Evolutionary conservation across 2,329 filamentous ascomycete species (phyloP), one percentile per base, ranked within the genome.

Genomic region (Colletotrichum falcatum): DNA sequence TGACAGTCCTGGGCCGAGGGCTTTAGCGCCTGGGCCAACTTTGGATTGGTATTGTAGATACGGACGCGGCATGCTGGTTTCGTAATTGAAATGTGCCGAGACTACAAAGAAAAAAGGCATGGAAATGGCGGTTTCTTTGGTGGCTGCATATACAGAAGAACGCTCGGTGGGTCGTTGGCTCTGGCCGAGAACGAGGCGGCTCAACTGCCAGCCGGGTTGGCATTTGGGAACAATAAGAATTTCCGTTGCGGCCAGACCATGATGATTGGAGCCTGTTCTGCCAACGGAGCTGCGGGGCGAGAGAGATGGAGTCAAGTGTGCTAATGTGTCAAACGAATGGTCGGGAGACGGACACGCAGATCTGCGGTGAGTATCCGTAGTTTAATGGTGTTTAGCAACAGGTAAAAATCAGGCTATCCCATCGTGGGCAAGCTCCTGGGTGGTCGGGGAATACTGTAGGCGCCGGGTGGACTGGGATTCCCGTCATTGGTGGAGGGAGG

Each of bases 291-390:
- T 14, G 42, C 39, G 20, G 35, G 26, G 48, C 39, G 51, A 46
- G 60, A 56, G 42, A 30, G 30, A 51, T 28, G 62, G 63, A 56
- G 63, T 30, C n/a, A n/a, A n/a, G n/a, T n/a, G n/a, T n/a, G n/a
- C n/a, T n/a, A n/a, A n/a, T n/a, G n/a, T n/a, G n/a, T n/a, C n/a
- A n/a, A n/a, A n/a, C n/a, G n/a, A n/a, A n/a, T 59, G 44, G 30
- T 58, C 44, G 67, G 67, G 64, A 63, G 44, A 62, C 61, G 30
- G 58, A 67, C 68, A 62, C 46, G 64, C 49, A 70, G 64, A 70
- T 67, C 64, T 62, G 64, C 67, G 53, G 58, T 70, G 58, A 70
- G 58, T 39, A 20, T 6, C 4, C 6, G 7, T n/a, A 53, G 44
- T 56, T 53, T 46, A 46, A 54, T 46, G 53, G 26, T 28, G 30